Percentiles rank a stretch among this genome's conserved stretches.
Conservation (phyloP, 2,329 filamentous ascomycete genomes). For the Pseudonectria buxi region DNA sequence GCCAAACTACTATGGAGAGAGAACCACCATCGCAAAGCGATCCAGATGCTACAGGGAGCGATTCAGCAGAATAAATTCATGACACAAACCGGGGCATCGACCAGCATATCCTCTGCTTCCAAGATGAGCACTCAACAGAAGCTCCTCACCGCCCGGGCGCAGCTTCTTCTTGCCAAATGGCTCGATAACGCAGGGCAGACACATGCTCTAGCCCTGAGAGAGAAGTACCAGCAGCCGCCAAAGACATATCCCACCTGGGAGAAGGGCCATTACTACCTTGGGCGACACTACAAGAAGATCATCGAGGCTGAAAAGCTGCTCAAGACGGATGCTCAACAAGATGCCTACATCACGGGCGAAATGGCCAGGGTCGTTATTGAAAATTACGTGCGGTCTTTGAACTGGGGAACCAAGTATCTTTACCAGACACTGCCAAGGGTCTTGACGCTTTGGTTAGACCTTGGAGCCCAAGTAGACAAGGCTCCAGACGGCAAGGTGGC, state of each 20-base stretch:
- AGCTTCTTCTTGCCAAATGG: constrained; percentile 92
- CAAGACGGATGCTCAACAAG: constrained; percentile 67
- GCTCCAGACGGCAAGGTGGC: constrained; percentile 49
- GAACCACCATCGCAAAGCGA: constrained; percentile 88
- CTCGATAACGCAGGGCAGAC: constrained; percentile 92
- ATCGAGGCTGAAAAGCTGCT: constrained; percentile 81
- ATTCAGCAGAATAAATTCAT: constrained; percentile 76
- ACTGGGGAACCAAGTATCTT: constrained; percentile 88
- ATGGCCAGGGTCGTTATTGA: constrained; percentile 84
- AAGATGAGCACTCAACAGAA: constrained; percentile 45
- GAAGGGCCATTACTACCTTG: constrained; percentile 94
- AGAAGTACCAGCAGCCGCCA: constrained; percentile 78
- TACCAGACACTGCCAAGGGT: constrained; percentile 91
- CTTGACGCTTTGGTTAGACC: constrained; percentile 88
- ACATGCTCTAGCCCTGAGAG: constrained; percentile 69
- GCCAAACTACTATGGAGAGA: constrained; percentile 90
- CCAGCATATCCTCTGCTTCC: constrained; percentile 23
- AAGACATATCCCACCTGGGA: constrained; percentile 71
- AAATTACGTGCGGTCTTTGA: constrained; percentile 82
- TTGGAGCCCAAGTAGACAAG: constrained; percentile 69
- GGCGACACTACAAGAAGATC: constrained; percentile 94
- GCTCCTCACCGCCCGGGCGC: constrained; percentile 66
- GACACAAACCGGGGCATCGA: constrained; percentile 34
- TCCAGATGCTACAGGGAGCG: constrained; percentile 80
- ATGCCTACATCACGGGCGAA: constrained; percentile 73